Conservation (phyloP, 2,329 filamentous ascomycete species). For the Boeremia lycopersici region DNA sequence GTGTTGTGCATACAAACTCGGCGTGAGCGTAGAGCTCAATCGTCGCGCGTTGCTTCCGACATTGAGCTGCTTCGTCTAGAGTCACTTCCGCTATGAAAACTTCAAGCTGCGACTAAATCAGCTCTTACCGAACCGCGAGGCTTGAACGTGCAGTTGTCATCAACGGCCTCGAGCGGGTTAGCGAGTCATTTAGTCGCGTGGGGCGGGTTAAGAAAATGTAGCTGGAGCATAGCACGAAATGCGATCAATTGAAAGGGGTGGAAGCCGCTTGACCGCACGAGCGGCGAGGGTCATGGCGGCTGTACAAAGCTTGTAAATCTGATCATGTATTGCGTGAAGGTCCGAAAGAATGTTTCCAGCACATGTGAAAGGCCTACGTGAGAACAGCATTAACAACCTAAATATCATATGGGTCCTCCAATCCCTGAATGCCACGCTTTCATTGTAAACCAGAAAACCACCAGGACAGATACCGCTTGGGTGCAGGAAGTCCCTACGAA, state of each 20-base stretch:
- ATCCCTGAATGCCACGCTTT: constrained; percentile 39
- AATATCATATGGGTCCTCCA: constrained; percentile 14
- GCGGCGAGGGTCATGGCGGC: background rate
- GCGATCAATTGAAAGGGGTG: background rate
- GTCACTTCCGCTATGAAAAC: too few species aligned
- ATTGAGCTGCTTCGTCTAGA: background rate
- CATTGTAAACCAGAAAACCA: constrained; percentile 37
- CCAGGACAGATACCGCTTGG: constrained; percentile 40
- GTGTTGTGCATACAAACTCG: too few species aligned
- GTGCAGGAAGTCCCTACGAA: constrained; percentile 20
- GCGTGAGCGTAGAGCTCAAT: too few species aligned
- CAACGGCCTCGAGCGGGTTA: background rate
- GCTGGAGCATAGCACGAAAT: background rate
- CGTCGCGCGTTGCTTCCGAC: background rate
- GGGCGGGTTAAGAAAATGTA: background rate
- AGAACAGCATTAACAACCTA: background rate
- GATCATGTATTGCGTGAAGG: constrained; percentile 8
- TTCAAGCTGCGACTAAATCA: too few species aligned
- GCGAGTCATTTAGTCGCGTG: constrained; percentile 6
- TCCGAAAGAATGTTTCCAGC: constrained; percentile 10
- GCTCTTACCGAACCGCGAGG: background rate
- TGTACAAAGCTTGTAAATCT: constrained; percentile 1
- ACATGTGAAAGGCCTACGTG: constrained; percentile 10
- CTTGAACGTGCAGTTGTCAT: background rate
- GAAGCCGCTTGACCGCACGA: background rate